phyloP scores from a whole-genome alignment of 345 rosid genomes.

The Rubroshorea leprosula region DNA sequence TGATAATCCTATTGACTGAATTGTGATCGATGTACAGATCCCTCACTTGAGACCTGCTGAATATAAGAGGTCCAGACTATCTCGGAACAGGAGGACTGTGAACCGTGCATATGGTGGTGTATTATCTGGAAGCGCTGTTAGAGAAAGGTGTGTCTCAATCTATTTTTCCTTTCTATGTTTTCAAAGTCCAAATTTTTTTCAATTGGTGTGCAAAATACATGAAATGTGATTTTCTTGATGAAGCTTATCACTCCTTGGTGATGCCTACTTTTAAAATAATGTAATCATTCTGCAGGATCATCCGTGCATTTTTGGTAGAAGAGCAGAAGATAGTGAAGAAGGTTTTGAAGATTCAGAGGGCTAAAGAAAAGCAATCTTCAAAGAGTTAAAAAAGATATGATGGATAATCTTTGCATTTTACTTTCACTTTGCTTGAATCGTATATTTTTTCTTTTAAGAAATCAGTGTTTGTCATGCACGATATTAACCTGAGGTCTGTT shows the following conservation, averaged over 20 bases:
- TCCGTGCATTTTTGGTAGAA: constrained; percentile 43
- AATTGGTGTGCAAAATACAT: too few relatives aligned
- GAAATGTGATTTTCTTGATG: too few relatives aligned
- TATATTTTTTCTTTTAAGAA: constrained; percentile 5
- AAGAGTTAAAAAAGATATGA: constrained; percentile 31
- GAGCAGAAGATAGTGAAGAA: constrained; percentile 80
- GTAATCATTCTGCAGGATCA: constrained; percentile 38
- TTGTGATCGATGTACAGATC: constrained; percentile 39
- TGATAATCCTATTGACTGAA: too few relatives aligned
- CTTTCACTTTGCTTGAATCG: not conserved
- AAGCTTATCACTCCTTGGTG: too few relatives aligned
- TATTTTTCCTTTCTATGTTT: too few relatives aligned
- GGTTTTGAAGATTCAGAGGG: constrained; percentile 69
- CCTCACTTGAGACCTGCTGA: constrained; percentile 89
- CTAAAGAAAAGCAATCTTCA: constrained; percentile 57
- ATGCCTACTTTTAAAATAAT: too few relatives aligned
- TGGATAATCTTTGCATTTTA: not conserved
- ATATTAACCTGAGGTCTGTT: not conserved
- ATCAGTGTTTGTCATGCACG: not conserved
- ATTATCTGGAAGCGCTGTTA: constrained; percentile 67
- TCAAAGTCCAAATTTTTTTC: too few relatives aligned
- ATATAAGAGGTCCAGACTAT: constrained; percentile 70
- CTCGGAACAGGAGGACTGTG: constrained; percentile 73
- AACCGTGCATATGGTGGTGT: constrained; percentile 90
- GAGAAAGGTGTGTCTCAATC: constrained; percentile 64